A percentile compares a stretch with the other conserved stretches of the same genome.
phyloP scores from a whole-genome alignment of 805 yeast genomes.

The Ogataea methanolica region DNA sequence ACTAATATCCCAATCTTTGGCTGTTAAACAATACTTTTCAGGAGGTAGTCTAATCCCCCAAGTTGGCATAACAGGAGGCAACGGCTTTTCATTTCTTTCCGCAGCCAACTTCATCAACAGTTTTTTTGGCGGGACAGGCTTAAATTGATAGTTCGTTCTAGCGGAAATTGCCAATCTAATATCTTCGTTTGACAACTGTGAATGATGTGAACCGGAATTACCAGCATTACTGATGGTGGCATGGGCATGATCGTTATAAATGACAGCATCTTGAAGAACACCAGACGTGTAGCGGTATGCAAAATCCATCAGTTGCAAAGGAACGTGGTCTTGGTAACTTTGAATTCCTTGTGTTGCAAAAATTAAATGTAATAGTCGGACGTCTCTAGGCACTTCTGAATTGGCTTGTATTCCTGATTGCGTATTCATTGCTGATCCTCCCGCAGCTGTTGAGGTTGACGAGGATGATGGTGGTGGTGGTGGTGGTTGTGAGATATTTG shows the following conservation, averaged over 20 bases:
- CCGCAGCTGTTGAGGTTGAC: not conserved
- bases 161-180: slow-evolving; percentile 90
- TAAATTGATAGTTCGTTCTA: slow-evolving; percentile 91
- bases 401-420: slow-evolving; percentile 1
- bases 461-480: no score
- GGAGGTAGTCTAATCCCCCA: slow-evolving; percentile 96
- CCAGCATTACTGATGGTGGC: slow-evolving; percentile 35
- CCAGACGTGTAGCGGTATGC: slow-evolving; percentile 87
- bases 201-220: slow-evolving; percentile 30
- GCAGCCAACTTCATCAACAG: slow-evolving; percentile 83
- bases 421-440: not conserved
- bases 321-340: slow-evolving; percentile 92
- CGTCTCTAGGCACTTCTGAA: slow-evolving; percentile 73
- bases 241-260: slow-evolving; percentile 80
- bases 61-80: slow-evolving; percentile 87
- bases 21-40: slow-evolving; percentile 92
- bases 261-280: slow-evolving; percentile 82
- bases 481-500: no score
- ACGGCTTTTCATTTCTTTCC: slow-evolving; percentile 82
- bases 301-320: slow-evolving; percentile 93
- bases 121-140: slow-evolving; percentile 94
- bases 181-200: slow-evolving; percentile 78
- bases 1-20: slow-evolving; percentile 62
- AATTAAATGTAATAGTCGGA: slow-evolving; percentile 80
- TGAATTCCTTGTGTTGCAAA: slow-evolving; percentile 92